Conservation (phyloP, 2,329 filamentous ascomycete species). For the Diplodia intermedia region DNA sequence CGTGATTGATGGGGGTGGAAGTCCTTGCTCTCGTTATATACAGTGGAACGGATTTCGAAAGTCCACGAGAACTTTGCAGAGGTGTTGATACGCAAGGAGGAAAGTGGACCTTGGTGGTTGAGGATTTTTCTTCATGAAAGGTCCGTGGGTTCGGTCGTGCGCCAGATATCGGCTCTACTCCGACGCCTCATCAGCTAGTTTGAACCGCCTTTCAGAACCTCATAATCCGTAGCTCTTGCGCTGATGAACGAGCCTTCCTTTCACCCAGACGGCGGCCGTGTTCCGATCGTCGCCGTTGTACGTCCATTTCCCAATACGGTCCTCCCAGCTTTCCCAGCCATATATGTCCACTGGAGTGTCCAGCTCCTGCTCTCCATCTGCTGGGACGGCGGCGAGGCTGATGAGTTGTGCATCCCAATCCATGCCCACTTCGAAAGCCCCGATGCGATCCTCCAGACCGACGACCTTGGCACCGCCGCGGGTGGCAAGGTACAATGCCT, state of each 20-base stretch:
- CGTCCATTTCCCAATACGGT: conserved; percentile 90
- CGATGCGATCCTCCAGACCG: conserved; percentile 73
- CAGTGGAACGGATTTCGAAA: not conserved
- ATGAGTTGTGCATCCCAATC: conserved; percentile 91
- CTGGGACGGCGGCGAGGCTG: conserved; percentile 58
- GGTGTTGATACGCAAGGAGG: not conserved
- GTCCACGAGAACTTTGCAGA: not conserved
- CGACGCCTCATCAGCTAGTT: not conserved
- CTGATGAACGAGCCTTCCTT: conserved; percentile 60
- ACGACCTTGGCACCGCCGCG: conserved; percentile 85
- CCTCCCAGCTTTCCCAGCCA: conserved; percentile 88
- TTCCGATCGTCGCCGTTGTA: conserved; percentile 94
- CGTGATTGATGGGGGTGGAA: not conserved
- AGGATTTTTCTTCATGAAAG: not conserved
- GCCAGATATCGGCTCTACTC: not conserved
- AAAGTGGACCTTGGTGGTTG: not conserved
- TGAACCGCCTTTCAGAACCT: not conserved
- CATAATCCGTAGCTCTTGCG: conserved; percentile 17
- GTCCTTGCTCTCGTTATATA: not conserved
- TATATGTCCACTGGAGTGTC: conserved; percentile 83
- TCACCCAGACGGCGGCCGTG: conserved; percentile 87
- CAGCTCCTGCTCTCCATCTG: conserved; percentile 36
- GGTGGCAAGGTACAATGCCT: conserved; percentile 86
- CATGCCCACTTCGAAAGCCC: conserved; percentile 84
- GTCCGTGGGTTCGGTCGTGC: conserved; percentile 23